phyloP scores from a whole-genome alignment of 495 filamentous ascomycete genomes.

The Rostrohypoxylon terebratum region DNA sequence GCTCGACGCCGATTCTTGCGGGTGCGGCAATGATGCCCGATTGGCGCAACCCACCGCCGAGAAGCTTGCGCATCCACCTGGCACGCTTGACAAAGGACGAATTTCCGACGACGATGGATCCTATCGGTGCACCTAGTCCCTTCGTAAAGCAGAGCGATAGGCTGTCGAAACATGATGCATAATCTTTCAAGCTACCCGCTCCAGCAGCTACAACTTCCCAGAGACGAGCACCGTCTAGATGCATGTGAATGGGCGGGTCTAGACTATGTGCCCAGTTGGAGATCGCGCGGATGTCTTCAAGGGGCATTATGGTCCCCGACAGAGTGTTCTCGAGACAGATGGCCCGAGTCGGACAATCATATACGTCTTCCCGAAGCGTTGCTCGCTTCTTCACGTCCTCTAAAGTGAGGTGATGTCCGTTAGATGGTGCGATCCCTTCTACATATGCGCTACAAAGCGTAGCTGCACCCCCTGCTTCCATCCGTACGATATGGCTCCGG shows the following conservation, averaged over 20 bases:
- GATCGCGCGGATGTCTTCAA: constrained; percentile 1
- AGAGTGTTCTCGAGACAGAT: constrained; percentile 14
- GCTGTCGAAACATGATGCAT: constrained; percentile 78
- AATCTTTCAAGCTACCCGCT: constrained; percentile 73
- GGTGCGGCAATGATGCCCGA: constrained; percentile 73
- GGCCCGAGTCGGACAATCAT: background rate
- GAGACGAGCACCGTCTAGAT: constrained; percentile 72
- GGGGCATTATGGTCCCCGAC: constrained; percentile 2
- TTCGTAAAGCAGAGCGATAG: constrained; percentile 89
- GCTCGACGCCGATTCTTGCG: constrained; percentile 73
- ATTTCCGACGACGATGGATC: constrained; percentile 79
- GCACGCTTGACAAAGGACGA: constrained; percentile 75
- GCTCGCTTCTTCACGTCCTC: background rate
- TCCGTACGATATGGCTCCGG: background rate
- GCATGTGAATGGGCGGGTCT: constrained; percentile 4
- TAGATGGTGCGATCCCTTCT: background rate
- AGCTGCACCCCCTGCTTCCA: constrained; percentile 2
- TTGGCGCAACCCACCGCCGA: constrained; percentile 87
- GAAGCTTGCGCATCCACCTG: constrained; percentile 82
- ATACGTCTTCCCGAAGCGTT: background rate
- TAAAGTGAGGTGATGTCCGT: constrained; percentile 6
- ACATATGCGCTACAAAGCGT: background rate
- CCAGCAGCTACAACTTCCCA: constrained; percentile 79
- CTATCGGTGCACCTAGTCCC: constrained; percentile 88
- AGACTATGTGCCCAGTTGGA: background rate